These are phyloP conservation scores for Ganoderma lucidum DNA, from an alignment of 1,284 basidiomycete species.

Conservation along the genomic window DNA sequence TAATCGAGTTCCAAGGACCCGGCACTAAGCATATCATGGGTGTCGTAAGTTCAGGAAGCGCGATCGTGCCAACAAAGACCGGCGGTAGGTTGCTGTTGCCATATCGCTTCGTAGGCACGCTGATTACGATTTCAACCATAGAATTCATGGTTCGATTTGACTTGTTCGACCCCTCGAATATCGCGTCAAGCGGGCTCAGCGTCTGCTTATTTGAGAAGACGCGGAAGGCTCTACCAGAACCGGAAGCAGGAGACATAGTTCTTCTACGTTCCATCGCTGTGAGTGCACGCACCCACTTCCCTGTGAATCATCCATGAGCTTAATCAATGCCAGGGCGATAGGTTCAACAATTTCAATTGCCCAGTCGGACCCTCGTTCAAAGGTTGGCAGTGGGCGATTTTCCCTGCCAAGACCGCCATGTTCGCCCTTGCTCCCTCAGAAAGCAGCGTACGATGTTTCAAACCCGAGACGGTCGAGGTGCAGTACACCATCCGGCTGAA, in stretches of 20 bases:
- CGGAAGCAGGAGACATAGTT: slow-evolving; percentile 53
- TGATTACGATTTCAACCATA: neutral
- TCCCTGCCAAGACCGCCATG: slow-evolving; percentile 34
- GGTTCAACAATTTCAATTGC: slow-evolving; percentile 40
- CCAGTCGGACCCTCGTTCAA: slow-evolving; percentile 43
- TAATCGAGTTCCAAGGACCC: slow-evolving; percentile 22
- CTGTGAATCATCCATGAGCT: neutral
- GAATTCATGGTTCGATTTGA: slow-evolving; percentile 16
- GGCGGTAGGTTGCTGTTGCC: slow-evolving; percentile 26
- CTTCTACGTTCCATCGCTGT: slow-evolving; percentile 44
- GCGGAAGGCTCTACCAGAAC: slow-evolving; percentile 57
- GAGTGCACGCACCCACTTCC: neutral
- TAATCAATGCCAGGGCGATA: slow-evolving; percentile 36
- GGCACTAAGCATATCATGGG: slow-evolving; percentile 35
- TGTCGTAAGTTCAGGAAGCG: slow-evolving; percentile 28
- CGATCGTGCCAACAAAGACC: slow-evolving; percentile 20
- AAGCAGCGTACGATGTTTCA: slow-evolving; percentile 23
- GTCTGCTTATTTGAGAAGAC: slow-evolving; percentile 62
- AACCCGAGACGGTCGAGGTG: slow-evolving; percentile 40
- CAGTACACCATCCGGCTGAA: slow-evolving; percentile 48
- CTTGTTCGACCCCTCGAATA: slow-evolving; percentile 56
- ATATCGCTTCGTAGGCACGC: too few species aligned
- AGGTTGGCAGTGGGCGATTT: slow-evolving; percentile 42
- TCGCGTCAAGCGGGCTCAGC: slow-evolving; percentile 40
- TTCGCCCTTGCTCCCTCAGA: slow-evolving; percentile 16